These are phyloP conservation scores for Heliamphora exappendiculata DNA, from an alignment of 148 eudicot genomes.

Conservation along the genomic window DNA sequence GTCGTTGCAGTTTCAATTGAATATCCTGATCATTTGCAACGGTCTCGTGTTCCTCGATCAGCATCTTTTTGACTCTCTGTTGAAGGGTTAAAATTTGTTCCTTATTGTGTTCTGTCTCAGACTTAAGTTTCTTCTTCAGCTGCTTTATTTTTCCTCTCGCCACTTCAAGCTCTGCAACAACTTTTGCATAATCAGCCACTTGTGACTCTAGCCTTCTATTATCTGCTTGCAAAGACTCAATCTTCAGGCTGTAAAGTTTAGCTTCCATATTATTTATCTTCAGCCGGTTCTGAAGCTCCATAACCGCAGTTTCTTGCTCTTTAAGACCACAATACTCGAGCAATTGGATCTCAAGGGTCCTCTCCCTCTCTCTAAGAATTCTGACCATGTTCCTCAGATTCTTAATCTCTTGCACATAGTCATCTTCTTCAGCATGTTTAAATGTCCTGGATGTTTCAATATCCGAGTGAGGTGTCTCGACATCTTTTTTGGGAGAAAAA, in stretches of 20 bases:
- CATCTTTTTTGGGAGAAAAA: slow-evolving; percentile 23
- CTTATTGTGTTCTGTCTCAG: slow-evolving; percentile 52
- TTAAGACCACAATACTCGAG: slow-evolving; percentile 81
- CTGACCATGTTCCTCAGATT: slow-evolving; percentile 42
- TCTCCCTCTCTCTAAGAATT: slow-evolving; percentile 62
- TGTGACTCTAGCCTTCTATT: slow-evolving; percentile 56
- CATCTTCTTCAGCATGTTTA: slow-evolving; percentile 23
- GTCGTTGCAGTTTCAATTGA: slow-evolving; percentile 24
- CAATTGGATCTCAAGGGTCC: slow-evolving; percentile 55
- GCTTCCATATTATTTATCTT: slow-evolving; percentile 60
- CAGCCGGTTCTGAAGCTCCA: slow-evolving; percentile 70
- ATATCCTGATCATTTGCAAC: slow-evolving; percentile 17
- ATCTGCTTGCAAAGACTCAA: slow-evolving; percentile 63
- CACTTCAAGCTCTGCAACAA: slow-evolving; percentile 65
- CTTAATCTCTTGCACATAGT: slow-evolving; percentile 50
- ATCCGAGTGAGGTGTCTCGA: slow-evolving; percentile 9
- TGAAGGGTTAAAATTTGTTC: slow-evolving; percentile 55
- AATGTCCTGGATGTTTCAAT: slow-evolving; percentile 19
- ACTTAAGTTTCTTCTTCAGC: slow-evolving; percentile 57
- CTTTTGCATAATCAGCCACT: slow-evolving; percentile 52
- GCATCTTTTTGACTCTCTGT: slow-evolving; percentile 49
- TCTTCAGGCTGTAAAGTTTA: slow-evolving; percentile 54
- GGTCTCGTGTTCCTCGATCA: slow-evolving; percentile 35
- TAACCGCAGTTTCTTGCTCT: slow-evolving; percentile 66
- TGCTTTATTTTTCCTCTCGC: slow-evolving; percentile 60